Percentiles rank a stretch among this genome's conserved stretches.
phyloP scores from a whole-genome alignment of 108 stramenopile genomes.

The Mediolabrus comicus region DNA sequence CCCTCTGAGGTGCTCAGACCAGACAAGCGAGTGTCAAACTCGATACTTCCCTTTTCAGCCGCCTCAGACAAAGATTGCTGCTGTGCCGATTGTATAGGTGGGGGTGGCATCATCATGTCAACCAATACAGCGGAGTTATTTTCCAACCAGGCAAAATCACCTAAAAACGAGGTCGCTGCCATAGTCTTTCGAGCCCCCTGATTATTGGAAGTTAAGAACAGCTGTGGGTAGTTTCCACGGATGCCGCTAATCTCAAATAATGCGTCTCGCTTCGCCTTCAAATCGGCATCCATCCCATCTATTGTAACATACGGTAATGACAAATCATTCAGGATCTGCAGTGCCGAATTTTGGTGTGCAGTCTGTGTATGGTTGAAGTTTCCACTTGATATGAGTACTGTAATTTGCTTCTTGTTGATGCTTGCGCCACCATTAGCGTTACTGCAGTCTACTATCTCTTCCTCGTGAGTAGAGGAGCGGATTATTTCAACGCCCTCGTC shows the following conservation, averaged over 20 bases:
- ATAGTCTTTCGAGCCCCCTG: not conserved
- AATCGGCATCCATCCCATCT: conserved; percentile 6
- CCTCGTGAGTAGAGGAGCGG: not conserved
- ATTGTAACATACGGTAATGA: not conserved
- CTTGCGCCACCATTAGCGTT: not conserved
- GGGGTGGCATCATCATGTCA: not conserved
- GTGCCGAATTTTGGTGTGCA: not conserved
- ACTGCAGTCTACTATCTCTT: not conserved
- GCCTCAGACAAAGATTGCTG: no score
- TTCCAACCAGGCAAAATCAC: not conserved
- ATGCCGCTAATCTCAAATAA: conserved; percentile 6
- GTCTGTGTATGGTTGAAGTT: not conserved
- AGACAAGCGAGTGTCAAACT: not conserved
- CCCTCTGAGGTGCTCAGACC: not conserved
- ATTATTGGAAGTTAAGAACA: not conserved
- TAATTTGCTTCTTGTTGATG: conserved; percentile 1
- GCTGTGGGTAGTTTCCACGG: conserved; percentile 11
- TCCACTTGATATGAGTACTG: conserved; percentile 3
- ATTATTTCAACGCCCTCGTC: not conserved
- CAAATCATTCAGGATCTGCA: not conserved
- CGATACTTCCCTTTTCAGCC: no score
- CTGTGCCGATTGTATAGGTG: not conserved
- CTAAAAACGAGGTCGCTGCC: not conserved
- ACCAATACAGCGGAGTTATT: not conserved
- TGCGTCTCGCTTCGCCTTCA: not conserved